phyloP scores from a whole-genome alignment of 495 filamentous ascomycete species.

The Aspergillus ellipticus region DNA sequence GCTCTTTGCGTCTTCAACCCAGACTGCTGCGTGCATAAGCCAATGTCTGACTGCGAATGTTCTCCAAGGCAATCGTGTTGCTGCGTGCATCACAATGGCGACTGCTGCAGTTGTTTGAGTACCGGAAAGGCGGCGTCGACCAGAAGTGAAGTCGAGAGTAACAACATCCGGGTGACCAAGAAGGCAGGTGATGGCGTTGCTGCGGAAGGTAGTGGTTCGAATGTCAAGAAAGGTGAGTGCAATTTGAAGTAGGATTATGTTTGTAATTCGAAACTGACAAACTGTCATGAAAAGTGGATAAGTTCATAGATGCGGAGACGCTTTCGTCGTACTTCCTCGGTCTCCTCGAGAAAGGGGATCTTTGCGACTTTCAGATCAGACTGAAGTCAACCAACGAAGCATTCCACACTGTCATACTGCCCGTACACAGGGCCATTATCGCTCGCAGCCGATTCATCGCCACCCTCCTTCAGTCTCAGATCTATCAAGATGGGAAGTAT shows the following conservation, averaged over 20 bases:
- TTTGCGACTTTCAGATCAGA: slow-evolving; percentile 20
- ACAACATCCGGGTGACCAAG: background rate
- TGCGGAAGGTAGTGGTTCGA: background rate
- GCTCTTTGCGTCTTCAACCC: slow-evolving; percentile 13
- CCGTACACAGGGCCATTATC: slow-evolving; percentile 19
- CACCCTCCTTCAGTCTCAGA: slow-evolving; percentile 5
- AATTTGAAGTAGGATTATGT: background rate
- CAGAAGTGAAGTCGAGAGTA: background rate
- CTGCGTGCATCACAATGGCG: slow-evolving; percentile 20
- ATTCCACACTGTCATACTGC: slow-evolving; percentile 13
- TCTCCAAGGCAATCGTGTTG: slow-evolving; percentile 17
- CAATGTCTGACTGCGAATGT: slow-evolving; percentile 6
- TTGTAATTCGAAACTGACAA: background rate
- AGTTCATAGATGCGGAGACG: background rate
- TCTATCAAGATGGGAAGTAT: background rate
- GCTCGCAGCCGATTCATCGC: slow-evolving; percentile 18
- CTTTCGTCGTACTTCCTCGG: slow-evolving; percentile 7
- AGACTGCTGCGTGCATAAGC: slow-evolving; percentile 18
- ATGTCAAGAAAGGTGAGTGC: background rate
- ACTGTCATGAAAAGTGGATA: background rate
- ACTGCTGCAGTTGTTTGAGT: slow-evolving; percentile 17
- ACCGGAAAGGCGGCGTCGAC: background rate
- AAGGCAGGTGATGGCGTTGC: background rate
- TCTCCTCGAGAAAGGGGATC: slow-evolving; percentile 9
- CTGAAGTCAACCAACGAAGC: slow-evolving; percentile 13